Conservation (phyloP, 306 rosid genomes). For the Lagenaria siceraria region DNA sequence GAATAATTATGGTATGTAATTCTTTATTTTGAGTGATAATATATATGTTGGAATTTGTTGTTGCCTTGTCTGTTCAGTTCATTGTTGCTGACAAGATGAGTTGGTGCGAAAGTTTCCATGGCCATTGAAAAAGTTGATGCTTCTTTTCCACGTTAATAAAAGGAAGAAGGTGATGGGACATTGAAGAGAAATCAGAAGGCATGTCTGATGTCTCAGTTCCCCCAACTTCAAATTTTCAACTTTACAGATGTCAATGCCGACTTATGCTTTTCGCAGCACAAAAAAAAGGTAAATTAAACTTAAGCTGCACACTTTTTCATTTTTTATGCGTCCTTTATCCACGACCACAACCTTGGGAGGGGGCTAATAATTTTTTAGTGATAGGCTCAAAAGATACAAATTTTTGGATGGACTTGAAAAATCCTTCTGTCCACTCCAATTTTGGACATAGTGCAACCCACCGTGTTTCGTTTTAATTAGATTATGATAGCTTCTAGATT, state of each 20-base stretch:
- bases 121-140: not conserved
- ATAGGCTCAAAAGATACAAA: not conserved
- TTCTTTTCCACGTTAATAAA: not conserved
- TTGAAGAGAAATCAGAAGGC: not conserved
- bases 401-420: not conserved
- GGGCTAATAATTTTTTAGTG: not conserved
- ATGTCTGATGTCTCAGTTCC: not conserved
- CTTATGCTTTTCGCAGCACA: not conserved
- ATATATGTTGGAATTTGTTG: not conserved
- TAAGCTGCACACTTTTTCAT: not conserved
- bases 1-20: not conserved
- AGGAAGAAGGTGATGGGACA: not conserved
- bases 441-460: not conserved
- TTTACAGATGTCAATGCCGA: not conserved
- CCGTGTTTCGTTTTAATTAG: not conserved
- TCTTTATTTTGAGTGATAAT: not conserved
- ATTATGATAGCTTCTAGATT: not conserved
- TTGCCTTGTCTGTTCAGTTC: not conserved
- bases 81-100: not conserved
- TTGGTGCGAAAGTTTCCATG: not conserved
- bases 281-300: too few relatives aligned
- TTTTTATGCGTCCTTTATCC: conserved; percentile 1
- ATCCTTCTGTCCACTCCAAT: not conserved
- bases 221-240: not conserved
- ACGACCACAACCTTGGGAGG: not conserved